Evolutionary conservation across 192 early-diverging fungal species (phyloP).

Genomic region (Coemansia sp.): DNA sequence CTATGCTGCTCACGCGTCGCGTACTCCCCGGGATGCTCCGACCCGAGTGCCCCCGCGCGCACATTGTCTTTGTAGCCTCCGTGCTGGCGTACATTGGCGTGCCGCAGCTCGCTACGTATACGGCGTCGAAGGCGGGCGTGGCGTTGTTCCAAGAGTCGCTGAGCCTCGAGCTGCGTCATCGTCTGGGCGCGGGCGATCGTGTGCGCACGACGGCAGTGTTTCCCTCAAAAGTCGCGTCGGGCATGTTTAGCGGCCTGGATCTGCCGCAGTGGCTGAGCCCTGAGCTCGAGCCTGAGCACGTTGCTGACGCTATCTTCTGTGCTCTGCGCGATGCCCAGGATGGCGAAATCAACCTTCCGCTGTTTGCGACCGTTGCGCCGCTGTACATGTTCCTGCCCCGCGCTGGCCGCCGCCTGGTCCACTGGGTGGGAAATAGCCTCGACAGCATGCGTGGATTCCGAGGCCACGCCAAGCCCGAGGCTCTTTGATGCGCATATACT

Average conservation of each 20-base stretch:
- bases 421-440: constrained; percentile 30
- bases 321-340: constrained; percentile 58
- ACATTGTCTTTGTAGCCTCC: constrained; percentile 64
- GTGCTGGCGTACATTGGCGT: constrained; percentile 47
- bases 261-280: constrained; percentile 68
- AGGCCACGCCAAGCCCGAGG: constrained; percentile 12
- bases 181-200: constrained; percentile 55
- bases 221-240: constrained; percentile 71
- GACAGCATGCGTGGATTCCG: constrained; percentile 41
- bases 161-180: constrained; percentile 67
- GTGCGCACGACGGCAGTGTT: constrained; percentile 66
- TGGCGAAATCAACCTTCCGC: constrained; percentile 53
- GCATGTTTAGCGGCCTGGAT: constrained; percentile 71
- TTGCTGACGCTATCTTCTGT: constrained; percentile 61
- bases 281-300: constrained; percentile 56
- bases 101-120: constrained; percentile 70
- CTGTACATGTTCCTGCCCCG: constrained; percentile 33
- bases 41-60: constrained; percentile 57
- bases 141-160: constrained; percentile 72
- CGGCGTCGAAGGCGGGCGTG: constrained; percentile 75
- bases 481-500: background rate
- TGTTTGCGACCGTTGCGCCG: constrained; percentile 24
- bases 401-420: constrained; percentile 8
- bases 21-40: constrained; percentile 74
- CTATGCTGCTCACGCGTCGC: constrained; percentile 66